phyloP scores from a whole-genome alignment of 306 rosid species.

The Inga leiocalycina region DNA sequence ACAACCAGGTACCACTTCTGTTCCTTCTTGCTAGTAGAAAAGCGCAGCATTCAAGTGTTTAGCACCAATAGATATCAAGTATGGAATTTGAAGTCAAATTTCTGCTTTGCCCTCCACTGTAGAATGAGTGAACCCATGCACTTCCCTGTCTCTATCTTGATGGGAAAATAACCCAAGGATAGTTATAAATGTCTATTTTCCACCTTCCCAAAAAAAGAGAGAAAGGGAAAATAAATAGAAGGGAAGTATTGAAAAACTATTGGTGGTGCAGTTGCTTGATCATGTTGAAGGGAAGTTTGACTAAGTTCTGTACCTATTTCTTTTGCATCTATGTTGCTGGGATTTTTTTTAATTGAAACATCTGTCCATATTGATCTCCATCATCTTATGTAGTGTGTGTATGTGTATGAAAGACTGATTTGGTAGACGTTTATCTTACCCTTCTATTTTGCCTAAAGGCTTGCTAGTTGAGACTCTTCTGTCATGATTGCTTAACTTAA shows the following conservation, averaged over 20 bases:
- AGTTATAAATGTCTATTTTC: not conserved
- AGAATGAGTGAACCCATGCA: slow-evolving; percentile 4
- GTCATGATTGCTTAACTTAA: not conserved
- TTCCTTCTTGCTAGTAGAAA: not conserved
- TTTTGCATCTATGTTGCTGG: not conserved
- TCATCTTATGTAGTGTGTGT: not conserved
- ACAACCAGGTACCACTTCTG: slow-evolving; percentile 73
- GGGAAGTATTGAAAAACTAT: not conserved
- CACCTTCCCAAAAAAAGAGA: not conserved
- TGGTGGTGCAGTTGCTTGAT: not conserved
- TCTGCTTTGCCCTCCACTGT: not conserved
- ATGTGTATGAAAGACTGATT: not conserved
- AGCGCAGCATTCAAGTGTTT: not conserved
- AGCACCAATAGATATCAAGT: not conserved
- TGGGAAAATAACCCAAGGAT: not conserved
- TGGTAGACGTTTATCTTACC: not conserved
- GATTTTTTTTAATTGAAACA: not conserved
- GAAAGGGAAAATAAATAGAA: not conserved
- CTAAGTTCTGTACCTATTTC: not conserved
- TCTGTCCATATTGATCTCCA: not conserved
- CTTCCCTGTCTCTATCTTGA: slow-evolving; percentile 15
- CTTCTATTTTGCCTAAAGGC: slow-evolving; percentile 12
- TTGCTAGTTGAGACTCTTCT: not conserved
- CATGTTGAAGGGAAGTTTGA: not conserved
- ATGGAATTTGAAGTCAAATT: slow-evolving; percentile 10